phyloP scores from a whole-genome alignment of 2,329 filamentous ascomycete genomes.

The Trichoderma semiorbis region DNA sequence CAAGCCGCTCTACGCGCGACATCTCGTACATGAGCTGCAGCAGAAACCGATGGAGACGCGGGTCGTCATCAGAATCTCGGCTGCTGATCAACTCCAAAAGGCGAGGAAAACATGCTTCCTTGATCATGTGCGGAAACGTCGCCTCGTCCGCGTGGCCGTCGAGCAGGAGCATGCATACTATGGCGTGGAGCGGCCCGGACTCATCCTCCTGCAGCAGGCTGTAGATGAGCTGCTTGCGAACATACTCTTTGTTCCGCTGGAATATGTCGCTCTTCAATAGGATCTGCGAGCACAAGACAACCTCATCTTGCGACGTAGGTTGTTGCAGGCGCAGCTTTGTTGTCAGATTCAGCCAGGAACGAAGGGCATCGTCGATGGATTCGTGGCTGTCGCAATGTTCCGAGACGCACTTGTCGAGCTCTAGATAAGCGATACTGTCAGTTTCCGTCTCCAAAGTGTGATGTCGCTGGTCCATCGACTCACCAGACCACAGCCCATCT shows the following conservation, averaged over 20 bases:
- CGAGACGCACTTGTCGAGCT: conserved; percentile 46
- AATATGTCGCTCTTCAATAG: conserved; percentile 77
- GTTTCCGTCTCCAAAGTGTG: not conserved
- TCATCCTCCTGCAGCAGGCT: conserved; percentile 90
- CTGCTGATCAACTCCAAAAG: conserved; percentile 76
- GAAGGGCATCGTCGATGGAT: conserved; percentile 77
- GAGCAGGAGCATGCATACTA: conserved; percentile 78
- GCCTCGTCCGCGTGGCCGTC: conserved; percentile 77
- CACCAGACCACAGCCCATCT: conserved; percentile 87
- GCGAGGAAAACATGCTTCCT: conserved; percentile 77
- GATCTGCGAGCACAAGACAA: conserved; percentile 74
- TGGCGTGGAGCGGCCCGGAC: conserved; percentile 71
- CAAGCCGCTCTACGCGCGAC: conserved; percentile 83
- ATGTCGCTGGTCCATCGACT: conserved; percentile 19
- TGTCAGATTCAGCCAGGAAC: conserved; percentile 77
- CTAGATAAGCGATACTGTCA: conserved; percentile 31
- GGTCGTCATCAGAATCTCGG: conserved; percentile 61
- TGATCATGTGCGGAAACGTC: conserved; percentile 83
- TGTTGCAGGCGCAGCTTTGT: conserved; percentile 73
- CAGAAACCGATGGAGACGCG: conserved; percentile 72
- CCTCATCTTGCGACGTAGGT: conserved; percentile 71
- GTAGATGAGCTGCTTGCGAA: conserved; percentile 88
- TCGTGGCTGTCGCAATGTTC: conserved; percentile 50
- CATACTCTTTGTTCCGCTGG: conserved; percentile 71
- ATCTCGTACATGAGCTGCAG: conserved; percentile 94